Conservation (phyloP, 2,329 filamentous ascomycete genomes). For the Trichoderma sp. region DNA sequence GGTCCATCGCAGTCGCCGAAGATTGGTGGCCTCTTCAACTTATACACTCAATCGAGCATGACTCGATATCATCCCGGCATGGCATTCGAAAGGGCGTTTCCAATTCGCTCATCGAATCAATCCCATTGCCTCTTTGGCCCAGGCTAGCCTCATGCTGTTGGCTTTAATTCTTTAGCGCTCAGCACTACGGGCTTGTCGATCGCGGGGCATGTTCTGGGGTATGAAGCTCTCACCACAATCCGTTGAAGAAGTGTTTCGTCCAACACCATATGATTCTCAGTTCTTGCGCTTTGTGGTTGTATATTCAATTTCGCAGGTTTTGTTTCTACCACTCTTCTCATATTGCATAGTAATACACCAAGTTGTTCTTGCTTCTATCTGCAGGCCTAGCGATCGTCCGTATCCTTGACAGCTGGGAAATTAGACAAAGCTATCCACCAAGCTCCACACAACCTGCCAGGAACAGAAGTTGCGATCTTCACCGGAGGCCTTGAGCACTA, state of each 20-base stretch:
- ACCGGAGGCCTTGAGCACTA: background rate
- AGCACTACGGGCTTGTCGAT: slow-evolving; percentile 6
- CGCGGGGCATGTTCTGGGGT: slow-evolving; percentile 18
- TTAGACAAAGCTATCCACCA: background rate
- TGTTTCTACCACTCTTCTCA: background rate
- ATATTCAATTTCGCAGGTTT: background rate
- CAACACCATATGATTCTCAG: background rate
- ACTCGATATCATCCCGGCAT: background rate
- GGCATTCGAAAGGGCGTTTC: background rate
- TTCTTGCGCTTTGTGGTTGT: background rate
- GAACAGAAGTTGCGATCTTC: slow-evolving; percentile 18
- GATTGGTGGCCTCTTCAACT: background rate
- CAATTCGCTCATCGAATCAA: background rate
- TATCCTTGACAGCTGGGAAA: background rate
- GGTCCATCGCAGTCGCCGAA: slow-evolving; percentile 5
- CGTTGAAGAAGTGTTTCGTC: background rate
- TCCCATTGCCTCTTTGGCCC: background rate
- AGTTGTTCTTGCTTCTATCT: background rate
- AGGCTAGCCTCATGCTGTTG: background rate
- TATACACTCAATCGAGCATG: background rate
- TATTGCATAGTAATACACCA: background rate
- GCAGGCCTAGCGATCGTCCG: background rate
- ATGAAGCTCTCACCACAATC: slow-evolving; percentile 11
- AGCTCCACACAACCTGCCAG: background rate
- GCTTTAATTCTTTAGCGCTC: background rate